phyloP scores from a whole-genome alignment of 495 filamentous ascomycete species.

The Cryomyces minteri region DNA sequence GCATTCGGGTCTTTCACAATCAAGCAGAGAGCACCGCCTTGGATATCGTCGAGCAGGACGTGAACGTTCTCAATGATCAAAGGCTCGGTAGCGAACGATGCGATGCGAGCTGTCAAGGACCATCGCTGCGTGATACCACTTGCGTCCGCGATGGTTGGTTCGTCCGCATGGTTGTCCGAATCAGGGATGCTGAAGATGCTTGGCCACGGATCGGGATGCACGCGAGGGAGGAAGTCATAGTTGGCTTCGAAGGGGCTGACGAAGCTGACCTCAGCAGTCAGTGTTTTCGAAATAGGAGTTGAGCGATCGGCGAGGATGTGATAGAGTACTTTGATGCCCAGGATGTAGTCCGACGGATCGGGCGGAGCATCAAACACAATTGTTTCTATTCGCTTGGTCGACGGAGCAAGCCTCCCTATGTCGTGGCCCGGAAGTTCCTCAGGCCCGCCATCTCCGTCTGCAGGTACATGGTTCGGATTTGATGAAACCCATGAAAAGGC shows the following conservation, averaged over 20 bases:
- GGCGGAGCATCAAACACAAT: conserved; percentile 27
- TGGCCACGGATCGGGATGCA: conserved; percentile 69
- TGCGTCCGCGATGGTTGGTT: conserved; percentile 7
- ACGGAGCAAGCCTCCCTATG: conserved; percentile 25
- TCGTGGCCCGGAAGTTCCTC: background rate
- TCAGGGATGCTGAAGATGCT: conserved; percentile 51
- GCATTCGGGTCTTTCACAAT: conserved; percentile 23
- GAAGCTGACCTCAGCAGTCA: conserved; percentile 46
- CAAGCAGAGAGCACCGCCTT: conserved; percentile 32
- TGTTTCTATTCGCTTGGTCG: conserved; percentile 21
- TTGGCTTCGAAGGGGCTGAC: conserved; percentile 74
- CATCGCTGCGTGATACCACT: conserved; percentile 62
- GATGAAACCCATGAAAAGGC: conserved; percentile 26
- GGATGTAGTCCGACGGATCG: conserved; percentile 41
- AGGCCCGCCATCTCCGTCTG: background rate
- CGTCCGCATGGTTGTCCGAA: conserved; percentile 4
- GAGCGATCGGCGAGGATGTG: conserved; percentile 61
- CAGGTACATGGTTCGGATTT: conserved; percentile 4
- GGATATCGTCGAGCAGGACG: conserved; percentile 32
- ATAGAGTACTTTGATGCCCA: conserved; percentile 59
- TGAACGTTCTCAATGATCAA: conserved; percentile 47
- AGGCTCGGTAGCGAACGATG: conserved; percentile 54
- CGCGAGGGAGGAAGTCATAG: conserved; percentile 61
- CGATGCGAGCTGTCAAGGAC: conserved; percentile 52
- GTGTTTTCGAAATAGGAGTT: conserved; percentile 62